phyloP scores from a whole-genome alignment of 257 asterid species.

The Osmanthus fragrans region DNA sequence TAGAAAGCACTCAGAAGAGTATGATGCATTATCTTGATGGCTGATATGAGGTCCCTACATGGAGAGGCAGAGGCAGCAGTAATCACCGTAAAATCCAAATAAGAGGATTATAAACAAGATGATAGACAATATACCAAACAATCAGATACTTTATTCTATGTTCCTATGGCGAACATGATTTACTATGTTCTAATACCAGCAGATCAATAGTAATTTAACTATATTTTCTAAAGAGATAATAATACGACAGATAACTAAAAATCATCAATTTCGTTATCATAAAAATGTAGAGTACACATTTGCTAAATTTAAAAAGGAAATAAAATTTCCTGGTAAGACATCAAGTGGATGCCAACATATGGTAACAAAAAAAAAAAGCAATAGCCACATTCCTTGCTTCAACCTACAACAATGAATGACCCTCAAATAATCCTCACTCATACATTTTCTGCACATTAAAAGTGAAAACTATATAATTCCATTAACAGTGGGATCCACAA shows the following conservation, averaged over 20 bases:
- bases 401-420: neutral
- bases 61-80: constrained; percentile 17
- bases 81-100: neutral
- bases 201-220: neutral
- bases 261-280: neutral
- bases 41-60: constrained; percentile 28
- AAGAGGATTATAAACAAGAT: neutral
- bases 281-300: neutral
- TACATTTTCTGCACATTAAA: neutral
- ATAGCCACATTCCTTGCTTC: neutral
- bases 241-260: neutral
- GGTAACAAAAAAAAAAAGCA: neutral
- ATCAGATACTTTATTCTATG: neutral
- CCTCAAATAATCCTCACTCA: neutral
- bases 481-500: neutral
- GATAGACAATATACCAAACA: neutral
- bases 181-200: neutral
- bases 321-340: neutral
- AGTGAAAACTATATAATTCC: neutral
- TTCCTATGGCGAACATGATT: neutral
- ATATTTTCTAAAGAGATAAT: neutral
- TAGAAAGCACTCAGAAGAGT: constrained; percentile 15
- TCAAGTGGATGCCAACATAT: neutral
- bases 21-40: constrained; percentile 24
- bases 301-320: neutral